Percentiles rank a stretch among this genome's conserved stretches.
phyloP scores from a whole-genome alignment of 176 grass and related monocot species.

The Hsuehochloa calcarea region DNA sequence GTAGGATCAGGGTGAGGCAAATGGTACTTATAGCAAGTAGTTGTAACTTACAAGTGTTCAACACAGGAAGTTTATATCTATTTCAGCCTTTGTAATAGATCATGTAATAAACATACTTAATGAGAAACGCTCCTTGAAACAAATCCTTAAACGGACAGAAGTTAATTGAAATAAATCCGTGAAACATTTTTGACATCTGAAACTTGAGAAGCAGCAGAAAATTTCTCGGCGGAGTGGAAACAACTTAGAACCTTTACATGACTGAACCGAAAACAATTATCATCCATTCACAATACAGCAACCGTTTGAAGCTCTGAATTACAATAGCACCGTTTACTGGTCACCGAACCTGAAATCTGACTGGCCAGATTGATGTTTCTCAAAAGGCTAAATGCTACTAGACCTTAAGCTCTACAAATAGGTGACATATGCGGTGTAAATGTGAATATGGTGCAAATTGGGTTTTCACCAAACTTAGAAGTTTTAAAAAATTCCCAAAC shows the following conservation, averaged over 20 bases:
- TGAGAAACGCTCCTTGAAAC: not conserved
- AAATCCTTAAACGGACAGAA: not conserved
- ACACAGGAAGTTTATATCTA: not conserved
- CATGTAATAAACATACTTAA: not conserved
- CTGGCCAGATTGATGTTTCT: not conserved
- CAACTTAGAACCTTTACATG: too few species aligned
- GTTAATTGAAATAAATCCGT: not conserved
- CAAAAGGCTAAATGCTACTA: not conserved
- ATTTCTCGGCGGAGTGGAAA: not conserved
- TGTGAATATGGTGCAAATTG: too few species aligned
- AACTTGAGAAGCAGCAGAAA: not conserved
- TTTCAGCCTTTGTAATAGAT: not conserved
- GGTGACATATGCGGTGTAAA: too few species aligned
- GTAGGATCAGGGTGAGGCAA: not conserved
- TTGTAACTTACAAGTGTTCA: not conserved
- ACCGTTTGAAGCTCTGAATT: not conserved
- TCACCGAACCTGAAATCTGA: not conserved
- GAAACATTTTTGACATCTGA: not conserved
- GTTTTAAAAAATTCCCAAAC: too few species aligned
- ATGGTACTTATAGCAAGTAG: slow-evolving; percentile 13
- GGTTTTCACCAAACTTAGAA: too few species aligned
- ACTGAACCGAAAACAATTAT: too few species aligned
- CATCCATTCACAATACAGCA: not conserved
- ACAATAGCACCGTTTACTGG: not conserved
- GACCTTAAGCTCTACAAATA: not conserved